Conservation (phyloP, 2,329 filamentous ascomycete genomes). For the Blumeriella jaapii region DNA sequence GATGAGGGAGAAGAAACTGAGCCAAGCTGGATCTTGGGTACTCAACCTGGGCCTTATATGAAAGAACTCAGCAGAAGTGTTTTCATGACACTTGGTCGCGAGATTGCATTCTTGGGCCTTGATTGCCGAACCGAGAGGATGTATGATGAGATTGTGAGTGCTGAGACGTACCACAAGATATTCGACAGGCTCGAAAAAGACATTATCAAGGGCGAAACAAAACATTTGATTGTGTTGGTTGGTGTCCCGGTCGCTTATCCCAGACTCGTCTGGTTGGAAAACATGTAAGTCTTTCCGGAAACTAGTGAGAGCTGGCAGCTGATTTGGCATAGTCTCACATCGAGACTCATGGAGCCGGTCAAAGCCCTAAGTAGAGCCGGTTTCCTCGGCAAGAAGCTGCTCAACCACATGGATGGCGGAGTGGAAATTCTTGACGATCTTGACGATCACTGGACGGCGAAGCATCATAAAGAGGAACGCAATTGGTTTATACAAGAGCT, state of each 20-base stretch:
- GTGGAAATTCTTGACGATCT: constrained; percentile 86
- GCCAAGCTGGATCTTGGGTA: constrained; percentile 82
- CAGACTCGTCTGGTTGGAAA: constrained; percentile 61
- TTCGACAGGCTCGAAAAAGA: constrained; percentile 79
- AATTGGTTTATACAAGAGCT: constrained; percentile 80
- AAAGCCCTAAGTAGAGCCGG: constrained; percentile 80
- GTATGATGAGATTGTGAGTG: constrained; percentile 66
- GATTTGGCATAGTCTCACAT: constrained; percentile 54
- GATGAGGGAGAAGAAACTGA: constrained; percentile 74
- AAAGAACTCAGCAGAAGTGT: constrained; percentile 73
- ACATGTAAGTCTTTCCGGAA: constrained; percentile 39
- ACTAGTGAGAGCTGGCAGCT: constrained; percentile 18
- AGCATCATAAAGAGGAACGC: constrained; percentile 84
- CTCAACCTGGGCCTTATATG: constrained; percentile 78
- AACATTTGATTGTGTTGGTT: constrained; percentile 79
- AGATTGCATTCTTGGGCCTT: constrained; percentile 71
- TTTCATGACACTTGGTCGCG: constrained; percentile 72
- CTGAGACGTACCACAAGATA: constrained; percentile 74
- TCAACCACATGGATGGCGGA: constrained; percentile 85
- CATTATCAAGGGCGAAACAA: constrained; percentile 71
- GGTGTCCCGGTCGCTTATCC: constrained; percentile 79
- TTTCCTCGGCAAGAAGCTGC: constrained; percentile 60
- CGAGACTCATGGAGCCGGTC: constrained; percentile 73
- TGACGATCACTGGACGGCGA: constrained; percentile 96
- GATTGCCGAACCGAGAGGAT: constrained; percentile 89